Base-by-base conservation (phyloP, 345 rosid species). In the Dimocarpus longan region DNA sequence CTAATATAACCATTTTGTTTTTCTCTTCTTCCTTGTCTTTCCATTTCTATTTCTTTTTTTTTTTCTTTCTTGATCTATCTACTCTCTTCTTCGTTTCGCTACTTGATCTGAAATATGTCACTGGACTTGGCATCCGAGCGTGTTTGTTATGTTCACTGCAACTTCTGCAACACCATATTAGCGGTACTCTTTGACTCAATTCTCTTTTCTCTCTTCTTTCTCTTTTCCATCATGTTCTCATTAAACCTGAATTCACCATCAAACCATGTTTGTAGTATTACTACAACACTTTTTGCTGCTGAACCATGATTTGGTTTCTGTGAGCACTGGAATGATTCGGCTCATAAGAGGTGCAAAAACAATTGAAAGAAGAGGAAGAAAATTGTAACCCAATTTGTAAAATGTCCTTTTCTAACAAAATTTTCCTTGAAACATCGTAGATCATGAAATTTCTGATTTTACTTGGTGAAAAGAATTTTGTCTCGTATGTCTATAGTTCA, bases 131-230 rank as follows among this genome's bases (percentile, higher is more conserved):
- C 90, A 42, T 81, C 97, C 68, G 98, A 94, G 70, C 89, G 89
- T 64, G 95, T 96, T 76, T 93, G 98, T 81, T 96, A 91, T 88
- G 97, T 94, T 72, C 94, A 93, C 90, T 96, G 99, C 98, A 93
- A 82, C 94, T 88, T 93, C 93, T 96, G 99, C 98, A 92, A 91
- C 93, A 94, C 98, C 82, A 87, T 93, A 79, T 84, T 96, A 84
- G 99, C 93, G 95, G 99, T 96, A 94, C 78, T 70, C 37, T 5
- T 1, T 1, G 69, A 68, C 84, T 83, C 68, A 63, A 73, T 83
- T 85, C 80, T 69, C 62, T 70, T 15, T 71, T 57, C 22, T 32
- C 28, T 70, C 40, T 60, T 42, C 28, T 70, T 54, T 71, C 50
- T 54, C 54, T 74, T 70, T 44, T 22, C 1, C 22, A 39, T 74